Percentiles rank a stretch among this genome's conserved stretches.
Evolutionary conservation across 129 eudicot species (phyloP).

Genomic region (Cynara cardunculus): DNA sequence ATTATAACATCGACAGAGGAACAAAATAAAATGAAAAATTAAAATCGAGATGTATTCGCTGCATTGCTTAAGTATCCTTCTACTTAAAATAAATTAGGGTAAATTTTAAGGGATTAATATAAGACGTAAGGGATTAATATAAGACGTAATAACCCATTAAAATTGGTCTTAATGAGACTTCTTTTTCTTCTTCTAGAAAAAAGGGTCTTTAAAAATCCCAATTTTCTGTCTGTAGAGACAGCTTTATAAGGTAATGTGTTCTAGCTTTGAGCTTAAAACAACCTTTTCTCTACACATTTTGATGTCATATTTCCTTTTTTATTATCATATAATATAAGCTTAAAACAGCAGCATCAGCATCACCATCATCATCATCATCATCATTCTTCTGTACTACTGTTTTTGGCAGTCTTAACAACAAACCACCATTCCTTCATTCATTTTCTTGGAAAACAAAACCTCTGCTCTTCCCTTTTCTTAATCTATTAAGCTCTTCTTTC

Average conservation of each 20-base stretch:
- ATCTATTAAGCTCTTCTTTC: constrained; percentile 25
- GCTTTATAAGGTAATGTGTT: constrained; percentile 18
- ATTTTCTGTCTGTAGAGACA: constrained; percentile 29
- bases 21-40: no score
- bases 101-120: no score
- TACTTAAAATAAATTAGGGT: no score
- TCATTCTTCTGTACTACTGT: constrained; percentile 22
- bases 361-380: background rate
- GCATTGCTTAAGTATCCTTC: no score
- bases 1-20: no score
- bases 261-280: background rate
- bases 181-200: background rate
- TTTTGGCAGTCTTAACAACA: constrained; percentile 27
- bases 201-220: constrained; percentile 26
- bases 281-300: no score
- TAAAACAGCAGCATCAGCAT: constrained; percentile 22
- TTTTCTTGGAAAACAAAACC: constrained; percentile 29
- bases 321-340: constrained; percentile 5
- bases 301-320: background rate
- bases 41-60: no score
- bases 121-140: no score
- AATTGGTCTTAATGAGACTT: no score
- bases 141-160: no score
- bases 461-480: constrained; percentile 30
- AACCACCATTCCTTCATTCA: constrained; percentile 32